These are phyloP conservation scores for Metschnikowia koreensis DNA, from an alignment of 805 yeast genomes.

Conservation along the genomic window DNA sequence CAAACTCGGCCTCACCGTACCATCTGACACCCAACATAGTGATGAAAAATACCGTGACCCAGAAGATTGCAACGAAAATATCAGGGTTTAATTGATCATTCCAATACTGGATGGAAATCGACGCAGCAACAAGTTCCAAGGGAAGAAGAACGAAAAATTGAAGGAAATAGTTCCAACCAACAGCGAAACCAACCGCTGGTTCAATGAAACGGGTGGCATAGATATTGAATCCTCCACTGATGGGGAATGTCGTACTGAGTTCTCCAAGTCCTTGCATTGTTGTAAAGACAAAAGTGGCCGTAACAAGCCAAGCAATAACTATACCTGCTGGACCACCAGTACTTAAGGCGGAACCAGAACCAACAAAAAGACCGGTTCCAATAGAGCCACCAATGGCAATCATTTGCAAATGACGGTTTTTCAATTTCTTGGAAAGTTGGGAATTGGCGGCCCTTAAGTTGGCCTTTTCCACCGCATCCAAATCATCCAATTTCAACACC, in stretches of 20 bases:
- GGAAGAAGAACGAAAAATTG: slow-evolving; percentile 58
- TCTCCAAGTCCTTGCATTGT: slow-evolving; percentile 47
- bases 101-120: slow-evolving; percentile 58
- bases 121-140: slow-evolving; percentile 62
- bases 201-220: slow-evolving; percentile 63
- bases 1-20: slow-evolving; percentile 59
- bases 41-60: slow-evolving; percentile 41
- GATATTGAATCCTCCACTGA: slow-evolving; percentile 51
- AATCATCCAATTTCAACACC: slow-evolving; percentile 19
- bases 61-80: slow-evolving; percentile 58
- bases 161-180: slow-evolving; percentile 68
- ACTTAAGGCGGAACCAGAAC: slow-evolving; percentile 60
- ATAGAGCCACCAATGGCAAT: slow-evolving; percentile 83
- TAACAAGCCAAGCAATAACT: slow-evolving; percentile 38
- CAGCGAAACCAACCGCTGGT: slow-evolving; percentile 67
- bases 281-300: slow-evolving; percentile 31
- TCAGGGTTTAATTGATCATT: slow-evolving; percentile 48
- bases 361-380: slow-evolving; percentile 81
- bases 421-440: slow-evolving; percentile 23
- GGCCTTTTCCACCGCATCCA: slow-evolving; percentile 30
- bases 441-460: slow-evolving; percentile 26
- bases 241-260: slow-evolving; percentile 53
- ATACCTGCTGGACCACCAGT: slow-evolving; percentile 72
- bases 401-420: slow-evolving; percentile 71
- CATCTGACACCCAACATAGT: slow-evolving; percentile 20